Conservation (phyloP, 2,329 filamentous ascomycete genomes). For the Colletotrichum karsti region DNA sequence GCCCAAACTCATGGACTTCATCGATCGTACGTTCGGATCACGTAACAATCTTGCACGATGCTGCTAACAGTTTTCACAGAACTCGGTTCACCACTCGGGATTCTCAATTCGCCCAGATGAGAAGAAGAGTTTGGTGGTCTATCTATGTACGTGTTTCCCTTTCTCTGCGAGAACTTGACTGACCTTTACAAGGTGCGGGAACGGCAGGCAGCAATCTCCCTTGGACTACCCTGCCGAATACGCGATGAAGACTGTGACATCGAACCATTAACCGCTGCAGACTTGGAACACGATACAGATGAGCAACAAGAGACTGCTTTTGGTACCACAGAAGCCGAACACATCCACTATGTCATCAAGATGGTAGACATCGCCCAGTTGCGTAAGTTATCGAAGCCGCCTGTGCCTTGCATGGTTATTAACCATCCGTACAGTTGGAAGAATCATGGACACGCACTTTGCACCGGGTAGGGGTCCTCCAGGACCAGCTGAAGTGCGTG, state of each 20-base stretch:
- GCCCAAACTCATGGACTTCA: slow-evolving; percentile 59
- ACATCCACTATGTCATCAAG: slow-evolving; percentile 45
- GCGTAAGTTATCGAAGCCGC: slow-evolving; percentile 32
- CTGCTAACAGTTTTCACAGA: background rate
- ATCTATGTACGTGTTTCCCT: slow-evolving; percentile 45
- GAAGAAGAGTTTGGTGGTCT: slow-evolving; percentile 62
- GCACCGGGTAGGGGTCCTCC: slow-evolving; percentile 41
- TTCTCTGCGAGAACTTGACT: background rate
- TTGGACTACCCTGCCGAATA: slow-evolving; percentile 46
- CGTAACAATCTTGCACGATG: fast-evolving
- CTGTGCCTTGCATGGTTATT: too few relatives aligned
- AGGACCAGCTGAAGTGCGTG: slow-evolving; percentile 36
- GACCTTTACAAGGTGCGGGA: slow-evolving; percentile 40
- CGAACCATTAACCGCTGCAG: slow-evolving; percentile 39
- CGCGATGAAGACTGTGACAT: slow-evolving; percentile 49
- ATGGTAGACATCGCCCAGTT: slow-evolving; percentile 47
- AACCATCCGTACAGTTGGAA: slow-evolving; percentile 34
- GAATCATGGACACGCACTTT: slow-evolving; percentile 46
- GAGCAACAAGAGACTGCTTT: slow-evolving; percentile 34
- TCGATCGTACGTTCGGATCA: slow-evolving; percentile 36
- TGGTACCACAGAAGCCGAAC: slow-evolving; percentile 41
- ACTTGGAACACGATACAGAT: slow-evolving; percentile 40
- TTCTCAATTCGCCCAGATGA: slow-evolving; percentile 40
- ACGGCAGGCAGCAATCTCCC: slow-evolving; percentile 44
- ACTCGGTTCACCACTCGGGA: slow-evolving; percentile 10